Evolutionary conservation across 257 asterid species (phyloP), one percentile per base, ranked within the genome.

Genomic region (Cordia subcordata): DNA sequence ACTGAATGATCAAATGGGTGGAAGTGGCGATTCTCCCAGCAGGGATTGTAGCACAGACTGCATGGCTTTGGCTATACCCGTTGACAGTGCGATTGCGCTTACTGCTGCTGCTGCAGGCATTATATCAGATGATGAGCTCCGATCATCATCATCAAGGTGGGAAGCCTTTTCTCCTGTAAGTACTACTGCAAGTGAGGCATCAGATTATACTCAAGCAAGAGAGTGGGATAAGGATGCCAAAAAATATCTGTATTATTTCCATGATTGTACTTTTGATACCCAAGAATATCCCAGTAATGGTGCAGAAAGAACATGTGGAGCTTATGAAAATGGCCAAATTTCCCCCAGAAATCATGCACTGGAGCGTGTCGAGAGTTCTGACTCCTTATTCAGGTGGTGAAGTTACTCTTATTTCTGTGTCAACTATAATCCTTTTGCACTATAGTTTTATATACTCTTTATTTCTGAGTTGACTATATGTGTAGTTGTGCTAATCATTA

Each of bases 71-170:
- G 90, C 94, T 61, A 82, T 84, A 63, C 87, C 94, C 6, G 71
- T 79, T 65, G 91, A 80, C 63, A 66, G 76, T 72, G 91, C 87
- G 60, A 64, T 70, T 15, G 74, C 87, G 60, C 83, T 84, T 52
- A 79, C 95, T 56, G 86, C 94, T 15, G 91, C 94, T 18, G 95
- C 97, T 21, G 94, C 94, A 49, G 89, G 92, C 65, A 80, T 85
- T 49, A 74, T 83, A 76, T 71, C 84, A 46, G 90, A 85, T 37
- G 86, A 82, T 68, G 88, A 82, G 69, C 75, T 74, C 44, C 65
- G 84, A 20, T 69, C 70, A 58, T 62, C 76, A 44, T 81, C 85
- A 38, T 74, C 78, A 40, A 78, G 85, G 62, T 67, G 85, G 76
- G 85, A 81, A 69, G 27, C 67, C n/a, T 49, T 57, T 69, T 79